Evolutionary conservation across 257 asterid genomes (phyloP).

Genomic region (Ehretia macrophylla): DNA sequence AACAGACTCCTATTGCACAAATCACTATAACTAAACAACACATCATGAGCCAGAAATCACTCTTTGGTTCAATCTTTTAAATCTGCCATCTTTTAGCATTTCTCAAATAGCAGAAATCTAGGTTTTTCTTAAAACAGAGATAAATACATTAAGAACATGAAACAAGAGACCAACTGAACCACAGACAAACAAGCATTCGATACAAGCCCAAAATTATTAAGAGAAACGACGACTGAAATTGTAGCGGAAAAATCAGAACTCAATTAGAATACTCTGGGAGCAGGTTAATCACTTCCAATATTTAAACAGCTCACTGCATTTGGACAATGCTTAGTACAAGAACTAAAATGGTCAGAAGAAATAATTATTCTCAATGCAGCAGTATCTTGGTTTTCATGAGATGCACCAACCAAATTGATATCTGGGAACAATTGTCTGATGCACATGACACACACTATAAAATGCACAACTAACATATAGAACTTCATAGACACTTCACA

Average conservation of each 20-base stretch:
- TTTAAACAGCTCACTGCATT: no score
- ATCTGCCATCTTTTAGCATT: no score
- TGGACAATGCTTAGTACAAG: background rate
- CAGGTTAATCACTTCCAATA: no score
- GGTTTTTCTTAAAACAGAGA: background rate
- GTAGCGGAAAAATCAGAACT: no score
- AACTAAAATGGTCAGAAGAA: background rate
- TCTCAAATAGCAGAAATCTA: background rate
- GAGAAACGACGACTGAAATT: no score
- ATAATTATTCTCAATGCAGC: background rate
- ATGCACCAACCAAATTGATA: background rate
- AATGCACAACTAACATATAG: background rate
- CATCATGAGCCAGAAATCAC: no score
- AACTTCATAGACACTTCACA: background rate
- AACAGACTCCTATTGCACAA: no score
- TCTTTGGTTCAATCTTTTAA: no score
- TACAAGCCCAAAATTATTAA: background rate
- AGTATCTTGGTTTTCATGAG: background rate
- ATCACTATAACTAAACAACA: no score
- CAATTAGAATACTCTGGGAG: no score
- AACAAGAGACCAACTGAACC: background rate
- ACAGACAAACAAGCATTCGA: background rate
- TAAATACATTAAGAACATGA: background rate
- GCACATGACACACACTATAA: background rate
- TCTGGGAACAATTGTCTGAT: background rate